Evolutionary conservation across 768 basidiomycete genomes (phyloP).

Genomic region (Amanita thiersii): DNA sequence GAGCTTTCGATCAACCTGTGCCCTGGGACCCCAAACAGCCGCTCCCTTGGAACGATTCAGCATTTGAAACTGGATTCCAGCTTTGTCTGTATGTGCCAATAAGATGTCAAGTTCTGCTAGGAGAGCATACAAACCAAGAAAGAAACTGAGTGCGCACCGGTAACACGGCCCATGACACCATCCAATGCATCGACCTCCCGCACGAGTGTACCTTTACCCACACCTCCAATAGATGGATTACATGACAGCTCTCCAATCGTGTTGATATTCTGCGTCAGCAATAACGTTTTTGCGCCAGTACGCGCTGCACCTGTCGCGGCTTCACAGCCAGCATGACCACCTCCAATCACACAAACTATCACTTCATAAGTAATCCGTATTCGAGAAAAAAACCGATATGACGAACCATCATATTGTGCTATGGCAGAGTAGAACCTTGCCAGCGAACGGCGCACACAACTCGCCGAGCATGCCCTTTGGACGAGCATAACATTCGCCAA

Average conservation of each 20-base stretch:
- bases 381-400: not conserved
- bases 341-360: slow-evolving; percentile 79
- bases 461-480: slow-evolving; percentile 1
- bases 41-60: slow-evolving; percentile 81
- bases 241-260: slow-evolving; percentile 82
- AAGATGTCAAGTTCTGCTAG: not conserved
- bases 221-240: slow-evolving; percentile 87
- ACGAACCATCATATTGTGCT: slow-evolving; percentile 6
- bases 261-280: slow-evolving; percentile 76
- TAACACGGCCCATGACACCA: slow-evolving; percentile 76
- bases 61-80: slow-evolving; percentile 84
- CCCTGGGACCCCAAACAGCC: slow-evolving; percentile 87
- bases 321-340: slow-evolving; percentile 90
- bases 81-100: slow-evolving; percentile 51
- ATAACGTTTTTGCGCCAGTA: slow-evolving; percentile 70
- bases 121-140: not conserved
- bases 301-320: slow-evolving; percentile 84
- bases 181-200: slow-evolving; percentile 87
- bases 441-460: slow-evolving; percentile 4
- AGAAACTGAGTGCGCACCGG: slow-evolving; percentile 44
- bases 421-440: slow-evolving; percentile 3
- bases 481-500: no score
- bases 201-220: slow-evolving; percentile 90
- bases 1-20: slow-evolving; percentile 79
- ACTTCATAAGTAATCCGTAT: not conserved